These are phyloP conservation scores for Tulasnella sp. DNA, from an alignment of 768 basidiomycete genomes.

Conservation along the genomic window DNA sequence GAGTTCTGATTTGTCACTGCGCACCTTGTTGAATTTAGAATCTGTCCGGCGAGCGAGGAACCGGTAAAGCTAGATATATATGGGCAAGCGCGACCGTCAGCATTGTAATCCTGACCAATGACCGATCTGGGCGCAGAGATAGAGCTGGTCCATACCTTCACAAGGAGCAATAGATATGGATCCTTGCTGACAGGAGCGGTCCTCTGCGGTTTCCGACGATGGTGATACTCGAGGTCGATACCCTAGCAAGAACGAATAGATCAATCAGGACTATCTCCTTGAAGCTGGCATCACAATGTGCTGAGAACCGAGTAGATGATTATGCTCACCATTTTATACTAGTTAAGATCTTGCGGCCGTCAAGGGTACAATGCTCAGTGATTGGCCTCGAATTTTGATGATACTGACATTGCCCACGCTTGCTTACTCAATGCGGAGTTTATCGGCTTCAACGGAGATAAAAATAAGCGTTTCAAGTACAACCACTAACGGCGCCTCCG, in stretches of 20 bases:
- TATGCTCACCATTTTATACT: conserved; percentile 16
- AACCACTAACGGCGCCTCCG: no score
- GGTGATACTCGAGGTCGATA: conserved; percentile 92
- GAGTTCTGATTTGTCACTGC: background rate
- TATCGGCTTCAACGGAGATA: background rate
- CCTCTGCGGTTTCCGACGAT: conserved; percentile 96
- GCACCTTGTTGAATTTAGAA: conserved; percentile 90
- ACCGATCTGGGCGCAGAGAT: background rate
- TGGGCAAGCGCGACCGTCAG: background rate
- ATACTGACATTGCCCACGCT: background rate
- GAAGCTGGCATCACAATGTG: background rate
- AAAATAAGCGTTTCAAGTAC: no score
- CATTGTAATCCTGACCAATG: background rate
- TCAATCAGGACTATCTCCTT: background rate
- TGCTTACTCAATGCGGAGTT: background rate
- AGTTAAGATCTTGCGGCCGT: conserved; percentile 9
- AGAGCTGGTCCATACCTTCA: conserved; percentile 55
- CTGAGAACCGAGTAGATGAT: background rate
- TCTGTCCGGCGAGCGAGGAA: conserved; percentile 97
- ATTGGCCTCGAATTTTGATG: conserved; percentile 12
- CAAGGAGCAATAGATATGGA: conserved; percentile 93
- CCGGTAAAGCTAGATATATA: conserved; percentile 70
- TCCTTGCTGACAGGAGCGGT: conserved; percentile 98
- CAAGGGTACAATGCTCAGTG: conserved; percentile 4
- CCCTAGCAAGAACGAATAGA: conserved; percentile 41